Conservation (phyloP, 352 stramenopile genomes). For the Pythium rhizo-oryzae region DNA sequence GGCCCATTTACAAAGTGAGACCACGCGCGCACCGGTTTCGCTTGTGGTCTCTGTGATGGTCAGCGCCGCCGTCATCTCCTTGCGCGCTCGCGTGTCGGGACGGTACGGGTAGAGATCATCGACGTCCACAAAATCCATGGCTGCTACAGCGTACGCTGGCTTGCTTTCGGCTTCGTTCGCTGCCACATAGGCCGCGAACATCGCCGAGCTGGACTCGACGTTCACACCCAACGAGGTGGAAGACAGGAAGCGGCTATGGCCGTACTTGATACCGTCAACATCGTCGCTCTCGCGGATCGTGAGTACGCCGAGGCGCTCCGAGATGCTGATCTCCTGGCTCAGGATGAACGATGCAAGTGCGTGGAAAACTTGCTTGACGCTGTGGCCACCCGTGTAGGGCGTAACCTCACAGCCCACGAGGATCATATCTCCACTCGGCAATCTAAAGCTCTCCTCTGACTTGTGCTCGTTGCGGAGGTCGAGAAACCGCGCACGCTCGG, state of each 20-base stretch:
- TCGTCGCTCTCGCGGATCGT: constrained; percentile 30
- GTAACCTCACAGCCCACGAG: constrained; percentile 18
- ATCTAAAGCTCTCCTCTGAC: constrained; percentile 1
- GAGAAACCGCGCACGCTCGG: constrained; percentile 16
- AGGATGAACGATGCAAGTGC: constrained; percentile 16
- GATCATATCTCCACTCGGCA: constrained; percentile 19
- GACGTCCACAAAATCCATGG: constrained; percentile 22
- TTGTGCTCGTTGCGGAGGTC: constrained; percentile 16
- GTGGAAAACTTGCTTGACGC: constrained; percentile 30
- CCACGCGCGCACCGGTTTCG: constrained; percentile 1
- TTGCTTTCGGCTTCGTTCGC: neutral
- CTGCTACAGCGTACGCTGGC: constrained; percentile 7
- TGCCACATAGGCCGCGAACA: constrained; percentile 15
- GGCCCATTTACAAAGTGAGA: constrained; percentile 19
- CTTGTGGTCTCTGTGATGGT: constrained; percentile 21
- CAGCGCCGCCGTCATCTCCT: constrained; percentile 19
- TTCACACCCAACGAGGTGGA: constrained; percentile 4
- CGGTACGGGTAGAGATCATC: constrained; percentile 30
- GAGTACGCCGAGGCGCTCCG: constrained; percentile 25
- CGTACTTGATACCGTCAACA: constrained; percentile 13
- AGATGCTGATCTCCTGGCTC: constrained; percentile 30
- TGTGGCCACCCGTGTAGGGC: constrained; percentile 20
- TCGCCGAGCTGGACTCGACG: constrained; percentile 27
- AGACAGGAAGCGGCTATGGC: constrained; percentile 19
- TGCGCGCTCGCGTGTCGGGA: constrained; percentile 10